Base-by-base conservation (phyloP, 345 rosid species). In the Brassica rapa region DNA sequence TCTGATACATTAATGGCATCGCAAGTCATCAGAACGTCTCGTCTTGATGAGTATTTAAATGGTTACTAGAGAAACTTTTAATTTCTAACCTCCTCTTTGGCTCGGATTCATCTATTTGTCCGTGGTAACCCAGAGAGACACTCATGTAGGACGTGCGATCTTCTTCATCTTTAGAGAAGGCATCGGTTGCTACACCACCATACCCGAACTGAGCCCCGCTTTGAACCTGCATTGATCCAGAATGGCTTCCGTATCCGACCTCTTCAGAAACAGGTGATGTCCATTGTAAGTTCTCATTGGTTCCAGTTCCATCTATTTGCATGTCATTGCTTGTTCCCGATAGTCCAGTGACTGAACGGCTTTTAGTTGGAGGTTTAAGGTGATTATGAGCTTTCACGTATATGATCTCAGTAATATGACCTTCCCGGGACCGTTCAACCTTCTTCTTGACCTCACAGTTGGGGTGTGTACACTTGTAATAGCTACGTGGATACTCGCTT, bases 391-490 rank as follows among this genome's bases (percentile, higher is more conserved):
- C 77, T 70, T 91, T 93, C 80, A 88, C 84, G 73, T 94, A 94
- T 83, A 92, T 92, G 82, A 94, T 94, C 85, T 94, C 93, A 2
- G 94, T 92, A 72, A 94, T 88, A 83, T 92, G 92, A 49, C 98
- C 98, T 77, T 91, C 96, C 16, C 84, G 85, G 69, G 98, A 90
- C 71, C 96, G 88, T 69, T 94, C 98, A 64, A 94, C 96, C 67
- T 94, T 94, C 88, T 94, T 94, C 92, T 86, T 94, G n/a, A 89
- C 98, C 70, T 70, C 89, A 72, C 98, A 92, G 72, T 84, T 88
- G 3, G 89, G 86, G 83, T 53, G 59, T 15, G 59, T 53, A 24
- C 59, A 53, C 59, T 53, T 53, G 59, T 53, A 53, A 53, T 53
- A 94, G 82, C 98, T 94, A 29, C 98, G 89, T 0, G 96, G 98